These are phyloP conservation scores for Pezicula rhizophila DNA, from an alignment of 2,329 filamentous ascomycete genomes.

Conservation along the genomic window DNA sequence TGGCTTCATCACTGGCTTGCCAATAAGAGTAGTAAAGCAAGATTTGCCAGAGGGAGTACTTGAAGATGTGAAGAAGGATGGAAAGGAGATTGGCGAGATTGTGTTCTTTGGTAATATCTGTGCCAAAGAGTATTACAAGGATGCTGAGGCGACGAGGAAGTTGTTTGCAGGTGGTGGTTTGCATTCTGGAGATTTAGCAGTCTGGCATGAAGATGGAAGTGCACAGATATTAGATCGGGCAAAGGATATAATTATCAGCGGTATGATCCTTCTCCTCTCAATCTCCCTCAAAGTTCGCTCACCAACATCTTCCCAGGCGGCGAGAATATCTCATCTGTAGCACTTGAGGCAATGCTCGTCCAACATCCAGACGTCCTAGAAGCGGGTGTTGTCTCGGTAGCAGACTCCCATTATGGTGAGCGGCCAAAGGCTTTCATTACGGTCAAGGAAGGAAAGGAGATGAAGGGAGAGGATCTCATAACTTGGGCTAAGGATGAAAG, in stretches of 20 bases:
- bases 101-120: conserved; percentile 91
- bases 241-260: conserved; percentile 97
- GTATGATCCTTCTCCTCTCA: conserved; percentile 38
- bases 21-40: conserved; percentile 75
- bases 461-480: conserved; percentile 67
- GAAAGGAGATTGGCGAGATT: conserved; percentile 75
- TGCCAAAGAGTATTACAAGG: conserved; percentile 86
- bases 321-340: conserved; percentile 94
- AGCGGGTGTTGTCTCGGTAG: conserved; percentile 81
- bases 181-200: conserved; percentile 87
- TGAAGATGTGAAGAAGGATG: conserved; percentile 62
- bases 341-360: conserved; percentile 82
- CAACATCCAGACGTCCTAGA: conserved; percentile 87
- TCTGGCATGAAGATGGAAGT: conserved; percentile 86
- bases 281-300: not conserved
- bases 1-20: conserved; percentile 78
- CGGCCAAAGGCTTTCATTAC: conserved; percentile 93
- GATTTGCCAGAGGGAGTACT: conserved; percentile 63
- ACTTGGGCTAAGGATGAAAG: conserved; percentile 78
- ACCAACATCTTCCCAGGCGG: conserved; percentile 54
- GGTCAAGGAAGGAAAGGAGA: conserved; percentile 56
- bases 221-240: conserved; percentile 89
- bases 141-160: conserved; percentile 76
- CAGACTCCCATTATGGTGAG: conserved; percentile 91
- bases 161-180: conserved; percentile 81